A percentile compares a stretch with the other conserved stretches of the same genome.
phyloP scores from a whole-genome alignment of 495 filamentous ascomycete genomes.

The Daldinia childiae region DNA sequence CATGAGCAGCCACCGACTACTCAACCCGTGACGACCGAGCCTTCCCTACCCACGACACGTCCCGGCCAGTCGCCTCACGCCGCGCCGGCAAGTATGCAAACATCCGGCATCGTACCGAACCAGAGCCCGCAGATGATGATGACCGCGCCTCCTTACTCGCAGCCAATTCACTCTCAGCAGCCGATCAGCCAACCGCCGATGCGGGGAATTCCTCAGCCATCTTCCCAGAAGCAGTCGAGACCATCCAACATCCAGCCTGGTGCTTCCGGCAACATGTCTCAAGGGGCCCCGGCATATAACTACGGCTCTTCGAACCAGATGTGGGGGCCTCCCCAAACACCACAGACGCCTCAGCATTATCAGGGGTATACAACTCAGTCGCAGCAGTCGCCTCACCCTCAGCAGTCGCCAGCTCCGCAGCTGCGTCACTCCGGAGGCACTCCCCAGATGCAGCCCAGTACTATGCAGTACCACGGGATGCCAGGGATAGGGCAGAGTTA shows the following conservation, averaged over 20 bases:
- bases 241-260: slow-evolving; percentile 56
- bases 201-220: slow-evolving; percentile 60
- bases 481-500: slow-evolving; percentile 66
- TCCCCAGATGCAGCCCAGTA: slow-evolving; percentile 67
- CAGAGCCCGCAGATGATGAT: slow-evolving; percentile 67
- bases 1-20: slow-evolving; percentile 73
- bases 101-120: slow-evolving; percentile 56
- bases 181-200: slow-evolving; percentile 61
- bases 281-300: slow-evolving; percentile 56
- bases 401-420: slow-evolving; percentile 68
- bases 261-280: slow-evolving; percentile 50
- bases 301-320: slow-evolving; percentile 62
- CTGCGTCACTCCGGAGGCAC: slow-evolving; percentile 68
- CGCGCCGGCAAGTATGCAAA: slow-evolving; percentile 52
- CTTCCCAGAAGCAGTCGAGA: slow-evolving; percentile 58
- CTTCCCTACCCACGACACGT: slow-evolving; percentile 56
- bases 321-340: slow-evolving; percentile 58
- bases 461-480: slow-evolving; percentile 68
- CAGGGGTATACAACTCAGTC: slow-evolving; percentile 61
- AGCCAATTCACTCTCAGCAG: slow-evolving; percentile 62
- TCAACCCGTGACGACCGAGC: slow-evolving; percentile 59
- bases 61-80: slow-evolving; percentile 61
- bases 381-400: slow-evolving; percentile 65
- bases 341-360: slow-evolving; percentile 59
- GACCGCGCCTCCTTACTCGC: slow-evolving; percentile 61